Conservation (phyloP, 805 yeast species). For the Saccharomycopsis sp. region DNA sequence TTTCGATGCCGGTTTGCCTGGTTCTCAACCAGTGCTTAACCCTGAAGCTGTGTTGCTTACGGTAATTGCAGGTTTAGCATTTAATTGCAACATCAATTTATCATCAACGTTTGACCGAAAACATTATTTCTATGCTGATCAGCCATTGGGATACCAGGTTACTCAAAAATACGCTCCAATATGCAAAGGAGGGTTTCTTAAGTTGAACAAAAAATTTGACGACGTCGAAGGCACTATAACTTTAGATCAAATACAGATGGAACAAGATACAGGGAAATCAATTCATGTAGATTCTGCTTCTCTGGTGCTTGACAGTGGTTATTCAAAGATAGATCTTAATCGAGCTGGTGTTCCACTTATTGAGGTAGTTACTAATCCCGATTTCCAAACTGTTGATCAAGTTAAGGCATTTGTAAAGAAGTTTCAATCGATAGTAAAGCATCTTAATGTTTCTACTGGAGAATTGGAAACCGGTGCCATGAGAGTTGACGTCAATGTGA, state of each 20-base stretch:
- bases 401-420: slow-evolving; percentile 76
- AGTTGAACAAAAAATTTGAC: slow-evolving; percentile 46
- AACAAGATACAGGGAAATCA: slow-evolving; percentile 91
- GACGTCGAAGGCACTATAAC: slow-evolving; percentile 41
- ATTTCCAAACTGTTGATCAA: slow-evolving; percentile 58
- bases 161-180: slow-evolving; percentile 84
- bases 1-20: slow-evolving; percentile 86
- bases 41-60: slow-evolving; percentile 68
- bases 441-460: slow-evolving; percentile 72
- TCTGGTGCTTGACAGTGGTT: background rate
- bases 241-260: slow-evolving; percentile 80
- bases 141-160: slow-evolving; percentile 92
- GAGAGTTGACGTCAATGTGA: slow-evolving; percentile 91
- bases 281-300: slow-evolving; percentile 38
- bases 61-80: slow-evolving; percentile 61
- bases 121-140: slow-evolving; percentile 95
- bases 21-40: slow-evolving; percentile 81
- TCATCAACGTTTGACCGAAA: slow-evolving; percentile 79
- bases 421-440: slow-evolving; percentile 63
- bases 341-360: slow-evolving; percentile 81
- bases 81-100: slow-evolving; percentile 50
- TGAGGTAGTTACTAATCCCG: slow-evolving; percentile 89
- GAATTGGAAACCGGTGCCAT: slow-evolving; percentile 93
- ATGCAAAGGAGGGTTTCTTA: slow-evolving; percentile 59
- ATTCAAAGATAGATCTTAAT: slow-evolving; percentile 63